Conservation (phyloP, 2,329 filamentous ascomycete genomes). For the Mollisia scopiformis region DNA sequence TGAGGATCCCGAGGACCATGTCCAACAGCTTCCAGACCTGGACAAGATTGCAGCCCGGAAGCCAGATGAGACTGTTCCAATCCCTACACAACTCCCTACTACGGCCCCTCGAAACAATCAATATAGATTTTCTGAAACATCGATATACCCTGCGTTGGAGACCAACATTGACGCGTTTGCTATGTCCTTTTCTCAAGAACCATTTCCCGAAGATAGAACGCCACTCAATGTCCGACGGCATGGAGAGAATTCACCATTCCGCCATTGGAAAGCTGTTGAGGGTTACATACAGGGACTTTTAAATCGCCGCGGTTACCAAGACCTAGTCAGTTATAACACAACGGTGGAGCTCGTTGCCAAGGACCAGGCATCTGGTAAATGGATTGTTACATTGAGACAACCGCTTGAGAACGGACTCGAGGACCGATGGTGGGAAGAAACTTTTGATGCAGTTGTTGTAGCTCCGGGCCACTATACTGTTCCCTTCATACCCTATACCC, state of each 20-base stretch:
- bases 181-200: conserved; percentile 64
- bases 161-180: conserved; percentile 63
- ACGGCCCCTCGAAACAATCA: conserved; percentile 44
- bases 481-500: conserved; percentile 62
- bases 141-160: conserved; percentile 65
- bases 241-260: conserved; percentile 61
- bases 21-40: conserved; percentile 46
- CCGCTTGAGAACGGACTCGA: conserved; percentile 38
- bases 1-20: conserved; percentile 40
- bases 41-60: conserved; percentile 49
- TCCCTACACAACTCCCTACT: conserved; percentile 52
- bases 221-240: conserved; percentile 49
- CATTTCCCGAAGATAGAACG: conserved; percentile 49
- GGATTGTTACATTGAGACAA: conserved; percentile 55
- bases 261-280: conserved; percentile 60
- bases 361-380: conserved; percentile 45
- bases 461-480: conserved; percentile 70
- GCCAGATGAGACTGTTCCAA: conserved; percentile 50
- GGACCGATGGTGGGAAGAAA: conserved; percentile 66
- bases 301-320: conserved; percentile 54
- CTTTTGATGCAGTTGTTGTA: conserved; percentile 68
- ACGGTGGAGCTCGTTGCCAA: conserved; percentile 63
- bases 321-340: conserved; percentile 57
- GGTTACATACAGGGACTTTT: conserved; percentile 57
- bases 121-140: conserved; percentile 58